Conservation (phyloP, 371 early-diverging fungal genomes). For the Rhizopus delemar region DNA sequence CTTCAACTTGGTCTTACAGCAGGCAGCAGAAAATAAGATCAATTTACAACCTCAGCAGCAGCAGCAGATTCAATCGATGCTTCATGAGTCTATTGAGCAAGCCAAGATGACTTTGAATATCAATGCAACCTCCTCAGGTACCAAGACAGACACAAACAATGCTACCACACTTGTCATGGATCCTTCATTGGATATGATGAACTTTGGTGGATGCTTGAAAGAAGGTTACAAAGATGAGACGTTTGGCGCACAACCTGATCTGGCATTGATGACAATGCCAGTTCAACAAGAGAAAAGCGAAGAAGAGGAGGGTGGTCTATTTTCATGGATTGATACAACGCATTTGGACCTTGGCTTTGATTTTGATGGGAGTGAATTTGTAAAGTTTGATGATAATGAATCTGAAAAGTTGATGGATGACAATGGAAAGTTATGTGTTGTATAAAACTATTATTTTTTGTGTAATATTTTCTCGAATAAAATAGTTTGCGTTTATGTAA, state of each 20-base stretch:
- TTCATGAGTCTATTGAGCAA: constrained; percentile 28
- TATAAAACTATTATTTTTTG: too few relatives aligned
- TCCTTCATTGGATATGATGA: background rate
- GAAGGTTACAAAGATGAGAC: constrained; percentile 46
- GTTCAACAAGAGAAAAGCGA: background rate
- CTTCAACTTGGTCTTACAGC: constrained; percentile 36
- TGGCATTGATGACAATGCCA: constrained; percentile 4
- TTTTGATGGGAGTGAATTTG: constrained; percentile 36
- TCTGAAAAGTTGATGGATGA: too few relatives aligned
- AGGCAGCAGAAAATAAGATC: constrained; percentile 33
- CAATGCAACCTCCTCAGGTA: background rate
- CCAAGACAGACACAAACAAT: background rate
- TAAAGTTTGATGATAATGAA: constrained; percentile 16
- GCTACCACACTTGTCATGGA: background rate
- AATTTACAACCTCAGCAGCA: constrained; percentile 24
- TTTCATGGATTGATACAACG: background rate
- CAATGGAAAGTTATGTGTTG: too few relatives aligned
- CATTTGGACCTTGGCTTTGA: constrained; percentile 20
- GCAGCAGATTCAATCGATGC: constrained; percentile 26
- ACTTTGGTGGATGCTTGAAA: constrained; percentile 27
- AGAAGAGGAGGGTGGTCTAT: background rate
- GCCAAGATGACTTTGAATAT: constrained; percentile 23
- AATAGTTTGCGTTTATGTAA: too few relatives aligned
- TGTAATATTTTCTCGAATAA: too few relatives aligned
- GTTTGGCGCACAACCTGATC: constrained; percentile 25